A percentile compares a stretch with the other conserved stretches of the same genome.
Conservation (phyloP, 2,329 filamentous ascomycete species). For the Fusarium nodosum region DNA sequence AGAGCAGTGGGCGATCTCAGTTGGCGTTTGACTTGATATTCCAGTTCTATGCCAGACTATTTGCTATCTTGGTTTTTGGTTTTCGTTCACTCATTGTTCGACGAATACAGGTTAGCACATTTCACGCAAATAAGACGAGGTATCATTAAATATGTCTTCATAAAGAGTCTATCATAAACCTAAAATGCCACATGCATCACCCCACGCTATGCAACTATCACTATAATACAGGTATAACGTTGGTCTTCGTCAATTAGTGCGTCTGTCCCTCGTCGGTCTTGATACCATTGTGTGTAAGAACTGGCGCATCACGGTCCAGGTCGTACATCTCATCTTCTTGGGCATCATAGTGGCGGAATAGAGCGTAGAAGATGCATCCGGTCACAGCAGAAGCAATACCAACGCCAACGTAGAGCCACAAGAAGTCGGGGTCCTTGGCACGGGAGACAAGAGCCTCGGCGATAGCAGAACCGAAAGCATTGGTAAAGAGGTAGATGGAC, state of each 20-base stretch:
- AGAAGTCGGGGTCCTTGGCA: conserved; percentile 72
- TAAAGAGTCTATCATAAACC: conserved; percentile 13
- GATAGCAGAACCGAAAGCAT: conserved; percentile 70
- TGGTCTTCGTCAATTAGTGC: neutral
- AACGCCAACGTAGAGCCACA: conserved; percentile 76
- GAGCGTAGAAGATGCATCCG: conserved; percentile 66
- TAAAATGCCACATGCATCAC: neutral
- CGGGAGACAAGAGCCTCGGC: conserved; percentile 71
- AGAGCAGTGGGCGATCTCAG: neutral
- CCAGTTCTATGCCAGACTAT: too few relatives aligned
- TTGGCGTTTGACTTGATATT: neutral
- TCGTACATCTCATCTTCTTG: conserved; percentile 58
- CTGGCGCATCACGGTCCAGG: conserved; percentile 54
- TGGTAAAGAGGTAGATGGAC: conserved; percentile 71
- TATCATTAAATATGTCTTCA: conserved; percentile 8
- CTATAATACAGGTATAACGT: conserved; percentile 1
- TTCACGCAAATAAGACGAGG: neutral
- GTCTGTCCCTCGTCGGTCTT: neutral
- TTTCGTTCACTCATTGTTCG: neutral
- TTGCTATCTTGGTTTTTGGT: neutral
- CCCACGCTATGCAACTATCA: conserved; percentile 4
- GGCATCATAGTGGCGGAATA: conserved; percentile 57
- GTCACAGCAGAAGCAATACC: conserved; percentile 62
- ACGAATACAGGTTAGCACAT: neutral
- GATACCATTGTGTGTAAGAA: conserved; percentile 31